Percentiles rank a stretch among this genome's conserved stretches.
Evolutionary conservation across 148 eudicot species (phyloP).

Genomic region (Amaranthus palmeri): DNA sequence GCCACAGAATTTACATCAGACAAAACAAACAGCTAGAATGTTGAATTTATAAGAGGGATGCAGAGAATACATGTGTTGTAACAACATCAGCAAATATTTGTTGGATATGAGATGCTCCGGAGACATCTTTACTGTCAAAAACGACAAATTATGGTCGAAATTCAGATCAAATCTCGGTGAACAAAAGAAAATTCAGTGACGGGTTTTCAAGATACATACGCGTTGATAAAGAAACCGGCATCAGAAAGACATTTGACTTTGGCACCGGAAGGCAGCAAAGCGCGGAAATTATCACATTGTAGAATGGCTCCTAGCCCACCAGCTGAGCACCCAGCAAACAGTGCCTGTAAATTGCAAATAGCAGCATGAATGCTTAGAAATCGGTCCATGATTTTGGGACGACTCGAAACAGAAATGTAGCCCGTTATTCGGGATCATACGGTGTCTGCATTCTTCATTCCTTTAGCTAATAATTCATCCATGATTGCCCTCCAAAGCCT

Average conservation of each 20-base stretch:
- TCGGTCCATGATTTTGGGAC: background rate
- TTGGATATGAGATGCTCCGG: conserved; percentile 53
- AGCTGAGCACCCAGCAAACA: conserved; percentile 90
- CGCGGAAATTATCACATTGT: conserved; percentile 75
- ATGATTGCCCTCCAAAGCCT: conserved; percentile 66
- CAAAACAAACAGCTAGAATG: background rate
- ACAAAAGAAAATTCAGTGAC: background rate
- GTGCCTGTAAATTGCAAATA: conserved; percentile 37
- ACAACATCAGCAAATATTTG: conserved; percentile 51
- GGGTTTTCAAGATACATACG: conserved; percentile 35
- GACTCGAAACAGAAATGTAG: too few species aligned
- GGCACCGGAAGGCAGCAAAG: conserved; percentile 55
- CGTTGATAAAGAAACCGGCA: conserved; percentile 85
- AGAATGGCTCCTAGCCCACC: conserved; percentile 88
- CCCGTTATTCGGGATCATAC: conserved; percentile 27
- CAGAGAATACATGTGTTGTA: conserved; percentile 53
- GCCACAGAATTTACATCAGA: too few species aligned
- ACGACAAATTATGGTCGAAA: background rate
- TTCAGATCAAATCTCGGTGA: background rate
- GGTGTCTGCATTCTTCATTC: conserved; percentile 72
- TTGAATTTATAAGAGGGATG: background rate
- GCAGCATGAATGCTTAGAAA: background rate
- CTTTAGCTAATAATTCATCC: conserved; percentile 75
- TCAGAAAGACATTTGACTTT: conserved; percentile 90
- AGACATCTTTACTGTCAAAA: conserved; percentile 52